Evolutionary conservation across 352 stramenopile genomes (phyloP), one percentile per base, ranked within the genome.

Genomic region (Phytophthora constricta): DNA sequence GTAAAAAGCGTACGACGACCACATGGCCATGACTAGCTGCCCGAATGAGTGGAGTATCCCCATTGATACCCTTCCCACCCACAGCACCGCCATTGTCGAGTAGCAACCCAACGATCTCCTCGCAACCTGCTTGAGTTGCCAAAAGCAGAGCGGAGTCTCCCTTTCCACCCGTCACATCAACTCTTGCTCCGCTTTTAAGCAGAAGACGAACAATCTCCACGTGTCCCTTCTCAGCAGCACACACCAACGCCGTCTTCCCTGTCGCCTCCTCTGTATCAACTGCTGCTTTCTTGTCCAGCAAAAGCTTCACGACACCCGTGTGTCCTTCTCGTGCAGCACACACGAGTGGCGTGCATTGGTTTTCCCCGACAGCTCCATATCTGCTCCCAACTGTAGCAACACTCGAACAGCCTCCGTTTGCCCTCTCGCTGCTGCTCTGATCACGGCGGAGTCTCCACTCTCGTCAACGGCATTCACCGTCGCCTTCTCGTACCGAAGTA

Each of bases 241-340:
- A 52, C 25, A 27, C 25, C 39, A 62, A 27, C 39, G 54, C 41
- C n/a, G 54, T 62, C n/a, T 17, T 23, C 16, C 27, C 39, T 28
- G 22, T 52, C 25, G 14, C 23, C 17, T 39, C 23, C 19, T 23
- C 8, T 7, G n/a, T 39, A 26, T 49, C 17, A n/a, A 65, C 23
- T 16, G n/a, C 8, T 17, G 33, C 58, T 0, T 47, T 46, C 10
- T 34, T 34, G 16, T 20, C 33, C 5, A 56, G 22, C 26, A 65
- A 23, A 23, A 54, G 46, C 14, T 25, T 17, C 34, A 56, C 33
- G 26, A 58, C 26, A 20, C 39, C 47, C 1, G 2, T 1, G 37
- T 58, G n/a, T 28, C 58, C 58, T 34, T 27, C 37, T 13, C 11
- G 19, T 26, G 58, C 46, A 27, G 58, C 58, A 33, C 34, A 42